These are phyloP conservation scores for Tylopilus sp. DNA, from an alignment of 768 basidiomycete species.

Conservation along the genomic window DNA sequence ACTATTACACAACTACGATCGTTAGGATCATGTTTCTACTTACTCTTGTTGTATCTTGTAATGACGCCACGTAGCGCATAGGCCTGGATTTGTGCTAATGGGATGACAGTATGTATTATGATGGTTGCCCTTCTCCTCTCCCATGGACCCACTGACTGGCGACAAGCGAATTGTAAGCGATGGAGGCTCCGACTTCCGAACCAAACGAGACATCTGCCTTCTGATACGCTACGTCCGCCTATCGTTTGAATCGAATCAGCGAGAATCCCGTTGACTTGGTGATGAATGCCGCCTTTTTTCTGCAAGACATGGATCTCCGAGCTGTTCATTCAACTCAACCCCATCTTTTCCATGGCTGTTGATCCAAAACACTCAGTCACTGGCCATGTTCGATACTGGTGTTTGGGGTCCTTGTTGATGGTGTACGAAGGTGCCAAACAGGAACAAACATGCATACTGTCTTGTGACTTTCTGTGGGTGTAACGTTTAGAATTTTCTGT, in stretches of 20 bases:
- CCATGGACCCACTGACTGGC: neutral
- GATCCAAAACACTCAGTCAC: slow-evolving; percentile 1
- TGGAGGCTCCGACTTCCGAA: neutral
- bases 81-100: slow-evolving; percentile 3
- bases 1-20: slow-evolving; percentile 8
- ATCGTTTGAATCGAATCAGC: neutral
- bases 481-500: neutral
- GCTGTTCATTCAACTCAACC: neutral
- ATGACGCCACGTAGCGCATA: slow-evolving; percentile 5
- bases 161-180: slow-evolving; percentile 1
- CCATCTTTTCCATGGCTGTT: neutral
- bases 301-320: neutral
- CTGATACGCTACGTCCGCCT: neutral
- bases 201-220: neutral
- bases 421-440: slow-evolving; percentile 1
- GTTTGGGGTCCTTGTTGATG: slow-evolving; percentile 2
- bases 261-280: slow-evolving; percentile 9
- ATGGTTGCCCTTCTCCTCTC: neutral
- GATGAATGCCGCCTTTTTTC: neutral
- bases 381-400: neutral
- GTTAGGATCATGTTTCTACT: slow-evolving; percentile 5
- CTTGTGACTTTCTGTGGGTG: too few species aligned
- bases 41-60: slow-evolving; percentile 12
- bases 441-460: neutral
- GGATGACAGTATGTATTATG: neutral